phyloP scores from a whole-genome alignment of 176 grass and related monocot species.

The Lolium rigidum region DNA sequence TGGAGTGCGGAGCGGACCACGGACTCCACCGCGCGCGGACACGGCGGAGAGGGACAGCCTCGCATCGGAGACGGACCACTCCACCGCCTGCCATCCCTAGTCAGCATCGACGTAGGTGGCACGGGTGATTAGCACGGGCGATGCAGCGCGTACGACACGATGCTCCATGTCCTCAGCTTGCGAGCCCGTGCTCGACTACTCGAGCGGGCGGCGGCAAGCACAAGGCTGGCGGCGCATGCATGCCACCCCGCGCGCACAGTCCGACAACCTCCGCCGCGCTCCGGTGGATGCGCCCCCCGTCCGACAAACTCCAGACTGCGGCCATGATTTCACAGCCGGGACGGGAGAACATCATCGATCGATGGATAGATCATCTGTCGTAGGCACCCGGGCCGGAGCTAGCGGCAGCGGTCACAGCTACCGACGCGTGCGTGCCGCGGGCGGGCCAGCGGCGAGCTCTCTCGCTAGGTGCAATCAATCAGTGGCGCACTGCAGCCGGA shows the following conservation, averaged over 20 bases:
- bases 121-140: no score
- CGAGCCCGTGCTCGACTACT: not conserved
- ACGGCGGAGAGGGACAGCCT: no score
- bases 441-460: not conserved
- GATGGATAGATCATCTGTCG: no score
- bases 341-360: not conserved
- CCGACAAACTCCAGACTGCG: conserved; percentile 26
- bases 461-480: not conserved
- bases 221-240: conserved; percentile 4
- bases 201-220: conserved; percentile 16
- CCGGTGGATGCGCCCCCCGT: not conserved
- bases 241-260: not conserved
- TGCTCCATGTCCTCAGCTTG: no score
- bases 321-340: conserved; percentile 4
- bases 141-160: no score
- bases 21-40: not conserved
- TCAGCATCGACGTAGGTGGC: not conserved
- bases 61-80: not conserved
- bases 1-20: conserved; percentile 21
- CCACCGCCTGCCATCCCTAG: not conserved
- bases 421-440: no score
- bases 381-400: no score
- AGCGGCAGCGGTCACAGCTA: no score
- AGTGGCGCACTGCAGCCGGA: not conserved
- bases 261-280: conserved; percentile 5